These are phyloP conservation scores for Picea engelmannii DNA, from an alignment of 83 land plant species.

Conservation along the genomic window DNA sequence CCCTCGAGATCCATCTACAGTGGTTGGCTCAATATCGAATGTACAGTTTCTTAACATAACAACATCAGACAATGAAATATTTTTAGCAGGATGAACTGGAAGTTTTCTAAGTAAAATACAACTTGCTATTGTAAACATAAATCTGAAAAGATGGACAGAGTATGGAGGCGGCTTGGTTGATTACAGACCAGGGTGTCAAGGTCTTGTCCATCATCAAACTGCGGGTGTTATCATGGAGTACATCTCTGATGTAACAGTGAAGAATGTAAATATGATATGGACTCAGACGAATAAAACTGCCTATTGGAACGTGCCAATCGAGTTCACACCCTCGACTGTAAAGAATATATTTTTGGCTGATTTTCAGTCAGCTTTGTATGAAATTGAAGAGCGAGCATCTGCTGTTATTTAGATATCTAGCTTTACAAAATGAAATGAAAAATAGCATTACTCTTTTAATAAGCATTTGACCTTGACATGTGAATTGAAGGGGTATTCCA, in stretches of 20 bases:
- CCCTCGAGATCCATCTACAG: constrained; percentile 47
- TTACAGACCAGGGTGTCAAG: constrained; percentile 87
- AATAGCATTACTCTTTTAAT: not conserved
- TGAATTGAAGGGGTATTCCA: not conserved
- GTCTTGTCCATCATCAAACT: constrained; percentile 63
- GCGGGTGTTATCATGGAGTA: constrained; percentile 84
- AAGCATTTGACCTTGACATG: not conserved
- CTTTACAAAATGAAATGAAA: too few species aligned
- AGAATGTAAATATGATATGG: constrained; percentile 55
- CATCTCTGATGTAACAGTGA: constrained; percentile 45
- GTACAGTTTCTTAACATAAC: constrained; percentile 67
- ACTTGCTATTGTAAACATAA: constrained; percentile 61
- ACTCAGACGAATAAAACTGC: constrained; percentile 31
- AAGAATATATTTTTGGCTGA: constrained; percentile 43
- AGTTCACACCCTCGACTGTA: constrained; percentile 64
- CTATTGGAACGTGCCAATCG: constrained; percentile 68
- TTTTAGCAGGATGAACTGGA: constrained; percentile 66
- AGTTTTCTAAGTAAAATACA: constrained; percentile 51
- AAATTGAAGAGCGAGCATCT: not conserved
- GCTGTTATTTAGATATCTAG: too few species aligned
- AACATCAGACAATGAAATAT: constrained; percentile 84
- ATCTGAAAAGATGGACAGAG: constrained; percentile 63
- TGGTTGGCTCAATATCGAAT: constrained; percentile 61
- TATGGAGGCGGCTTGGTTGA: constrained; percentile 65
- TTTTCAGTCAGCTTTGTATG: constrained; percentile 43